Conservation (phyloP, 371 early-diverging fungal species). For the Sporodiniella umbellata region DNA sequence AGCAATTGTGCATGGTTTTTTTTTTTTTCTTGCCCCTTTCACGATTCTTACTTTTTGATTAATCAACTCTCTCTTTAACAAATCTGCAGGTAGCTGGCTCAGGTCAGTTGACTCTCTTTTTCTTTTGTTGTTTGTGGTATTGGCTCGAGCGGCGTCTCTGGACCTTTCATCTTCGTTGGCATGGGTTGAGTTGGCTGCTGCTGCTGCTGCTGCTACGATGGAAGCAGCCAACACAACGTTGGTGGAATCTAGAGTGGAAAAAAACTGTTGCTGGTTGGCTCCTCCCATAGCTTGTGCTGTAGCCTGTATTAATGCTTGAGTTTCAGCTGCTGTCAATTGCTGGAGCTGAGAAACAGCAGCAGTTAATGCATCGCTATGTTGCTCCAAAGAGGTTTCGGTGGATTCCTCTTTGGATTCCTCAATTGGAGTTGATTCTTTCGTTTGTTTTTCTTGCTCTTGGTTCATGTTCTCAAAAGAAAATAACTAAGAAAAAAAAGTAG, state of each 20-base stretch:
- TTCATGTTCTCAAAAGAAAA: not conserved
- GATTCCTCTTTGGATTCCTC: not conserved
- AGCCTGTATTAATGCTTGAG: not conserved
- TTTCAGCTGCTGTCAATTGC: conserved; percentile 1
- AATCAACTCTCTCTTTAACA: conserved; percentile 39
- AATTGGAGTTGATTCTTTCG: not conserved
- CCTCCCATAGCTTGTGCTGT: conserved; percentile 1
- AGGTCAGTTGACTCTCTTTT: conserved; percentile 3
- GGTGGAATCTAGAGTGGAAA: not conserved
- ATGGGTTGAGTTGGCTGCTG: not conserved
- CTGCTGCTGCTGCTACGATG: conserved; percentile 1
- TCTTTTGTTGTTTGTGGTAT: not conserved
- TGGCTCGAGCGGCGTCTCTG: no score
- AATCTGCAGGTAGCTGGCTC: conserved; percentile 31
- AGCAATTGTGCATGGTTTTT: no score
- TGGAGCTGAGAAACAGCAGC: not conserved
- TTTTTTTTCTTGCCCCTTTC: no score
- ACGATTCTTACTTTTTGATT: conserved; percentile 50
- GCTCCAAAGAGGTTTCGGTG: not conserved
- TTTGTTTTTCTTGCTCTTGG: not conserved
- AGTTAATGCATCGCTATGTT: not conserved
- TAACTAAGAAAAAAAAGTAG: not conserved
- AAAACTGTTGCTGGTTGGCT: not conserved
- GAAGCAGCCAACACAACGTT: conserved; percentile 5
- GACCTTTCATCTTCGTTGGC: not conserved